Percentiles rank a stretch among this genome's conserved stretches.
Conservation (phyloP, 257 asterid genomes). For the Gentiana straminea region DNA sequence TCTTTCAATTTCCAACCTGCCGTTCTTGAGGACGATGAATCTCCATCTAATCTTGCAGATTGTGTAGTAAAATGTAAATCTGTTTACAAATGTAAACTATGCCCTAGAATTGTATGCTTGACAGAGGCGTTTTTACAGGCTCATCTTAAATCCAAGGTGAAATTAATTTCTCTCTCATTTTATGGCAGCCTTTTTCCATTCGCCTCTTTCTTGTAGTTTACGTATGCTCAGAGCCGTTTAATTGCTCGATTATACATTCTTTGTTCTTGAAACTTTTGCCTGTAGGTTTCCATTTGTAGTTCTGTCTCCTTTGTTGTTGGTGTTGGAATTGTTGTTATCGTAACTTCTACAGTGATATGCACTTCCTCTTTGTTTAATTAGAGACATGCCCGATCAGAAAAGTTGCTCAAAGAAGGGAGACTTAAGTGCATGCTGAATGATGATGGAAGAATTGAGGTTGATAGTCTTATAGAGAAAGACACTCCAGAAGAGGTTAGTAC, state of each 20-base stretch:
- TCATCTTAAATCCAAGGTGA: conserved; percentile 83
- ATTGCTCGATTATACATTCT: not conserved
- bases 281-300: not conserved
- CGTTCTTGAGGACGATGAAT: conserved; percentile 24
- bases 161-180: not conserved
- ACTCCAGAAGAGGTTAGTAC: conserved; percentile 33
- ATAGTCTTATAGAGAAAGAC: conserved; percentile 22
- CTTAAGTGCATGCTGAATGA: conserved; percentile 68
- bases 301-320: not conserved
- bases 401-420: conserved; percentile 73
- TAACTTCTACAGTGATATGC: conserved; percentile 4
- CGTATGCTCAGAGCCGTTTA: no score
- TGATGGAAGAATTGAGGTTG: conserved; percentile 49
- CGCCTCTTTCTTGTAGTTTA: not conserved
- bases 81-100: conserved; percentile 81
- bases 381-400: conserved; percentile 89
- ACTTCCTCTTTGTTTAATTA: conserved; percentile 22
- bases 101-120: conserved; percentile 90
- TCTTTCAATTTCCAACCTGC: conserved; percentile 5
- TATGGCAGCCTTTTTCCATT: not conserved
- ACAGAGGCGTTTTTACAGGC: conserved; percentile 61
- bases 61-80: conserved; percentile 64
- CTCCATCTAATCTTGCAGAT: conserved; percentile 23
- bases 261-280: not conserved
- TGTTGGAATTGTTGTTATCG: not conserved